Percentiles rank a stretch among this genome's conserved stretches.
Evolutionary conservation across 2,329 filamentous ascomycete species (phyloP).

Genomic region (Pseudocercospora fijiensis): DNA sequence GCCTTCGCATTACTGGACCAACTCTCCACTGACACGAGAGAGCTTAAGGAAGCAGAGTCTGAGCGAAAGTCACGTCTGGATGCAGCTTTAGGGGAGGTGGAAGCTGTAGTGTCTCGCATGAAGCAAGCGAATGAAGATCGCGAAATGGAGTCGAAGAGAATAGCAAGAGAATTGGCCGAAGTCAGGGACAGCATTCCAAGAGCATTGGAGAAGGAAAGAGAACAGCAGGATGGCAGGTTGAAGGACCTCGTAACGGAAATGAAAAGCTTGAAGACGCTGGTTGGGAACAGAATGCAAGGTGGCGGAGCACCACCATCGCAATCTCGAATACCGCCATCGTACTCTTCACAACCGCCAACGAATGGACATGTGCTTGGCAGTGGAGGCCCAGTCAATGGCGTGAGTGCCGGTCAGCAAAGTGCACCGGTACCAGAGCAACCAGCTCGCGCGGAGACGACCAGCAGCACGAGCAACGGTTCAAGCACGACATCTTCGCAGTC

Average conservation of each 20-base stretch:
- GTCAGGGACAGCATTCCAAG: slow-evolving; percentile 84
- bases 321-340: slow-evolving; percentile 29
- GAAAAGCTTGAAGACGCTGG: slow-evolving; percentile 85
- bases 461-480: slow-evolving; percentile 13
- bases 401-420: neutral
- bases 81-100: slow-evolving; percentile 75
- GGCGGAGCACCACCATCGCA: slow-evolving; percentile 19
- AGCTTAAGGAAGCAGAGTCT: slow-evolving; percentile 82
- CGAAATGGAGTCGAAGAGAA: slow-evolving; percentile 81
- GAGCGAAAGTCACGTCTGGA: slow-evolving; percentile 82
- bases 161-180: slow-evolving; percentile 80
- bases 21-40: slow-evolving; percentile 82
- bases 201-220: slow-evolving; percentile 83
- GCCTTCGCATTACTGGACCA: slow-evolving; percentile 91
- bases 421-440: slow-evolving; percentile 13
- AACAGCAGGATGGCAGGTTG: slow-evolving; percentile 74
- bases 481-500: slow-evolving; percentile 16
- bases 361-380: slow-evolving; percentile 28
- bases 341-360: slow-evolving; percentile 14
- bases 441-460: slow-evolving; percentile 26
- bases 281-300: slow-evolving; percentile 61
- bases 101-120: slow-evolving; percentile 75
- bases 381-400: slow-evolving; percentile 15
- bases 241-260: slow-evolving; percentile 84
- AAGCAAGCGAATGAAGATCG: slow-evolving; percentile 77